Conservation (phyloP, 140 eudicot species). For the Stevia rebaudiana region DNA sequence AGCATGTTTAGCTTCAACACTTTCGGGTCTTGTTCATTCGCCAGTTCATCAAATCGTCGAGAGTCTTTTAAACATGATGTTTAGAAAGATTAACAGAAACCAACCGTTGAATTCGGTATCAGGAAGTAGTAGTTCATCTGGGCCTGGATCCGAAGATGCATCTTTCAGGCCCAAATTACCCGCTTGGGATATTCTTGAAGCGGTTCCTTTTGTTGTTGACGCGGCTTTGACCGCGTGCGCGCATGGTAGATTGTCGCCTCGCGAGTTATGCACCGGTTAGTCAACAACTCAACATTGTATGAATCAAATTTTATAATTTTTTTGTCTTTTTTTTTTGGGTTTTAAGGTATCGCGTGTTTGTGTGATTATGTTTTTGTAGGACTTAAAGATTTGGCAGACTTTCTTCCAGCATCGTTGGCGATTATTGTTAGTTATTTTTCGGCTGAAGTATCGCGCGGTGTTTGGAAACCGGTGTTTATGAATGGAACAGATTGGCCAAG, state of each 20-base stretch:
- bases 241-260: slow-evolving; percentile 79
- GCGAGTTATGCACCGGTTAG: slow-evolving; percentile 86
- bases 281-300: slow-evolving; percentile 9
- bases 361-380: slow-evolving; percentile 41
- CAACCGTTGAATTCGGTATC: slow-evolving; percentile 47
- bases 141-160: slow-evolving; percentile 52
- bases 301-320: neutral
- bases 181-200: slow-evolving; percentile 95
- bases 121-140: slow-evolving; percentile 79
- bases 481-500: slow-evolving; percentile 98
- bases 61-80: slow-evolving; percentile 68
- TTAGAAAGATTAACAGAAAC: slow-evolving; percentile 51
- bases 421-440: slow-evolving; percentile 86
- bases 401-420: slow-evolving; percentile 90
- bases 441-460: slow-evolving; percentile 95
- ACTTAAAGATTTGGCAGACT: slow-evolving; percentile 88
- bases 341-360: neutral
- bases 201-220: slow-evolving; percentile 89
- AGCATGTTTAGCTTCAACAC: slow-evolving; percentile 84
- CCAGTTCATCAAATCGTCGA: slow-evolving; percentile 81
- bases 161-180: slow-evolving; percentile 65
- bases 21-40: slow-evolving; percentile 71
- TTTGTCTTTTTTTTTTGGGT: neutral
- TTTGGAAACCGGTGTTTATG: slow-evolving; percentile 84
- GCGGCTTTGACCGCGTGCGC: slow-evolving; percentile 91